Base-by-base conservation (phyloP, 768 basidiomycete genomes). In the Phylloporus sp. region DNA sequence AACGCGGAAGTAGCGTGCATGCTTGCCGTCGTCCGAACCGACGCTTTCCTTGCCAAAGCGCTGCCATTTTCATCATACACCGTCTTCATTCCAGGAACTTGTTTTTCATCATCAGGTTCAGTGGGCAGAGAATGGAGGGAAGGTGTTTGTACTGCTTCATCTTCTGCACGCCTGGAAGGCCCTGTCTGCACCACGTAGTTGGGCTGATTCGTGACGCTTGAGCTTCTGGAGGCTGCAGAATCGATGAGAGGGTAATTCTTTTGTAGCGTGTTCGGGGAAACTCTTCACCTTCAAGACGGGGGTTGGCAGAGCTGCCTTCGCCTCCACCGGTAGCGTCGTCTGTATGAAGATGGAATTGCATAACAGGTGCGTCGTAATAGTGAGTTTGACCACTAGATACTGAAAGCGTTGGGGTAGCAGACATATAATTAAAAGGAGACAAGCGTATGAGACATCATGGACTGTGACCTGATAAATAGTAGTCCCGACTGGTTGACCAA, bases 291-390 rank as follows among this genome's bases (percentile, higher is more conserved):
- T 15, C 45, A 6, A 45, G 32, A 39, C 5, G 49, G 8, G 29
- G 26, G 6, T 18, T 18, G 4, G 13, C 22, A 2, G 41, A 45
- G 39, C 20, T 45, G 15, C 12, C 20, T 32, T 8, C 32, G 38
- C 9, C 38, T 13, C 44, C 36, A 10, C 36, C 31, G 2, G 23
- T 3, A 16, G 23, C 27, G 36, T 48, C 42, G 27, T 47, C 44
- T 6, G 27, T 27, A 18, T 13, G 7, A 39, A 9, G 35, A 53
- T 29, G 11, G 31, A 45, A 55, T n/a, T 69, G 70, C 64, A 66
- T 70, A 51, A 64, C 58, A 23, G 68, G 70, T 10, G 73, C 76
- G 76, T 79, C 78, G 56, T 77, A 78, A 61, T 79, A 80, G 12
- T 58, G 39, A 43, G 68, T 71, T 26, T 62, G 62, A 43, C 66